Evolutionary conservation across 768 basidiomycete genomes (phyloP).

Genomic region (Hygrophorus russula): DNA sequence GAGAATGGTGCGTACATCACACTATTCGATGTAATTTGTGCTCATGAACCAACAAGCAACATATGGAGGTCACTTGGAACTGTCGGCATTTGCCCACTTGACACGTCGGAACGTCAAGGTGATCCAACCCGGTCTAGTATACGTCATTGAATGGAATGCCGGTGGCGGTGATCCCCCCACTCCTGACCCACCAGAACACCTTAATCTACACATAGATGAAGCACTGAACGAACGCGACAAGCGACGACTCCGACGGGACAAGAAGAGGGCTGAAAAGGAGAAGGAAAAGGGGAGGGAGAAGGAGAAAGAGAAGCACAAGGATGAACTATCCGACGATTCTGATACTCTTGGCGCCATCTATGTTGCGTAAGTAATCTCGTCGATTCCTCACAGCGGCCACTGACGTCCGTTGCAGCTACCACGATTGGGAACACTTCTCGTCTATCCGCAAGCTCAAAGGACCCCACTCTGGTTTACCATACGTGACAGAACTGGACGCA

Average conservation of each 20-base stretch:
- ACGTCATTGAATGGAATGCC: conserved; percentile 76
- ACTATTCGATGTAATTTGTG: neutral
- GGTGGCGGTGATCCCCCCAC: conserved; percentile 36
- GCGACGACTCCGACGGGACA: conserved; percentile 30
- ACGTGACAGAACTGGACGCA: conserved; percentile 39
- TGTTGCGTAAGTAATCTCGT: conserved; percentile 58
- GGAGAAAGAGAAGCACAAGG: conserved; percentile 14
- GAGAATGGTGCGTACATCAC: conserved; percentile 45
- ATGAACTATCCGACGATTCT: conserved; percentile 14
- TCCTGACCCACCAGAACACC: conserved; percentile 7
- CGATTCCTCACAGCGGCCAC: neutral
- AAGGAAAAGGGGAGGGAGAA: conserved; percentile 14
- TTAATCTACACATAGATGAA: conserved; percentile 12
- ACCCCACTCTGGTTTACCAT: conserved; percentile 68
- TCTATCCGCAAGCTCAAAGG: conserved; percentile 83
- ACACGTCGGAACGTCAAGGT: conserved; percentile 76
- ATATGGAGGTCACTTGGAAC: conserved; percentile 88
- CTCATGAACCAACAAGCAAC: conserved; percentile 38
- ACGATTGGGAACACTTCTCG: conserved; percentile 93
- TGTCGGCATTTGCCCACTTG: conserved; percentile 87
- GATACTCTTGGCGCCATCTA: conserved; percentile 40
- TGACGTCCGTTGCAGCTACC: conserved; percentile 40
- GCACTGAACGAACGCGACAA: conserved; percentile 30
- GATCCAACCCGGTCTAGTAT: conserved; percentile 83
- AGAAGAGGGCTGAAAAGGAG: conserved; percentile 14